These are phyloP conservation scores for Zarea fungicola DNA, from an alignment of 2,329 filamentous ascomycete genomes.

Conservation along the genomic window DNA sequence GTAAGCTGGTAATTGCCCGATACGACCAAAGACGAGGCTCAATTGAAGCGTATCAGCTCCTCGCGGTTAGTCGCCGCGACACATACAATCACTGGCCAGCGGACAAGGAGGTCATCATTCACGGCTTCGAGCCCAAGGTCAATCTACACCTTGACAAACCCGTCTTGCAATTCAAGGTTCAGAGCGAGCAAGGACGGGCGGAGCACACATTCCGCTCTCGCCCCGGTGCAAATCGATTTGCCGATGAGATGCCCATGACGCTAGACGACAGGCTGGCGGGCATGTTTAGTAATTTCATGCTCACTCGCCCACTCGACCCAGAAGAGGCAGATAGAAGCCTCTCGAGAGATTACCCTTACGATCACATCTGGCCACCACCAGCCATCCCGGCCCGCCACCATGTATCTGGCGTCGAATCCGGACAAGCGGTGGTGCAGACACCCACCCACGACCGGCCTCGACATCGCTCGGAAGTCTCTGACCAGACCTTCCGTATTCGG, in stretches of 20 bases:
- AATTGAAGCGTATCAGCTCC: constrained; percentile 75
- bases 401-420: constrained; percentile 31
- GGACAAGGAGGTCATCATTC: constrained; percentile 61
- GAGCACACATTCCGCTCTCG: constrained; percentile 18
- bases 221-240: constrained; percentile 35
- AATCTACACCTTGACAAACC: constrained; percentile 71
- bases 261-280: constrained; percentile 40
- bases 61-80: constrained; percentile 56
- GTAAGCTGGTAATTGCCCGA: constrained; percentile 69
- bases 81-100: constrained; percentile 59
- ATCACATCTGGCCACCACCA: constrained; percentile 69
- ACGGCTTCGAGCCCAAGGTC: constrained; percentile 65
- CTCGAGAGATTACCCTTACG: constrained; percentile 36
- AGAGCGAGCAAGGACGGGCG: constrained; percentile 17
- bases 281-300: constrained; percentile 63
- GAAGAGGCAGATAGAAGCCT: constrained; percentile 29
- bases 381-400: constrained; percentile 60
- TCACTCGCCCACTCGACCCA: constrained; percentile 48
- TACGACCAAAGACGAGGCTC: constrained; percentile 68
- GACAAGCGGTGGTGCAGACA: constrained; percentile 21
- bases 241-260: constrained; percentile 48
- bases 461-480: constrained; percentile 55
- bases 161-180: constrained; percentile 51
- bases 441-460: constrained; percentile 37
- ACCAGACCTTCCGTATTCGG: constrained; percentile 67